These are phyloP conservation scores for Plasmodium falciparum DNA, from an alignment of 169 alveolate genomes.

Conservation along the genomic window DNA sequence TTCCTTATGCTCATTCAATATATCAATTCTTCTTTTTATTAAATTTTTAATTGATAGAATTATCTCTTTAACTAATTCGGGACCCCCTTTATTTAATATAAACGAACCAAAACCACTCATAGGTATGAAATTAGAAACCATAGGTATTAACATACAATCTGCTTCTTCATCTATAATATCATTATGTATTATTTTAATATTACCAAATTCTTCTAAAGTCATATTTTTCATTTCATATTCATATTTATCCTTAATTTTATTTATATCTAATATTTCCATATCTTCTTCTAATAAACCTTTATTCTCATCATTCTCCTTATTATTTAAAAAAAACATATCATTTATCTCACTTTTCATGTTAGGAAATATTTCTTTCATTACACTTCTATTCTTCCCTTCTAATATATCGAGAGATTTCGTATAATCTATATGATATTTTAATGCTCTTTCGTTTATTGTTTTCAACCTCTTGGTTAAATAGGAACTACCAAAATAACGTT, in stretches of 20 bases:
- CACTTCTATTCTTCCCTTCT: conserved; percentile 76
- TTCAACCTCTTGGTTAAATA: conserved; percentile 64
- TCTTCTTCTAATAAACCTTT: conserved; percentile 2
- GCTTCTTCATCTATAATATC: conserved; percentile 74
- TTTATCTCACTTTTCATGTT: conserved; percentile 74
- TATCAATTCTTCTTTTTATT: conserved; percentile 74
- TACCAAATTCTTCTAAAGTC: conserved; percentile 49
- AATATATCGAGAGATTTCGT: conserved; percentile 55
- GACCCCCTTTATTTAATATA: conserved; percentile 71
- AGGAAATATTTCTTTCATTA: conserved; percentile 74
- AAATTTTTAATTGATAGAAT: conserved; percentile 37
- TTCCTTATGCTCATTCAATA: conserved; percentile 60
- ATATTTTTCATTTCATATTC: conserved; percentile 72
- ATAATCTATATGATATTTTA: conserved; percentile 68
- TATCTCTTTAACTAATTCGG: conserved; percentile 73
- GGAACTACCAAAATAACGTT: conserved; percentile 69
- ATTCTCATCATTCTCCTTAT: neutral
- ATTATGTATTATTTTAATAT: conserved; percentile 55
- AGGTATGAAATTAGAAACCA: conserved; percentile 75
- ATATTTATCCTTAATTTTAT: conserved; percentile 8
- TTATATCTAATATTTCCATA: conserved; percentile 10
- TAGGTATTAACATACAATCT: conserved; percentile 75
- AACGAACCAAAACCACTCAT: conserved; percentile 75
- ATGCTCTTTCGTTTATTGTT: conserved; percentile 67
- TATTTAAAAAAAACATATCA: conserved; percentile 68